Percentiles rank a stretch among this genome's conserved stretches.
These are phyloP conservation scores for Kuraishia piskuri DNA, from an alignment of 805 yeast genomes.

Conservation along the genomic window DNA sequence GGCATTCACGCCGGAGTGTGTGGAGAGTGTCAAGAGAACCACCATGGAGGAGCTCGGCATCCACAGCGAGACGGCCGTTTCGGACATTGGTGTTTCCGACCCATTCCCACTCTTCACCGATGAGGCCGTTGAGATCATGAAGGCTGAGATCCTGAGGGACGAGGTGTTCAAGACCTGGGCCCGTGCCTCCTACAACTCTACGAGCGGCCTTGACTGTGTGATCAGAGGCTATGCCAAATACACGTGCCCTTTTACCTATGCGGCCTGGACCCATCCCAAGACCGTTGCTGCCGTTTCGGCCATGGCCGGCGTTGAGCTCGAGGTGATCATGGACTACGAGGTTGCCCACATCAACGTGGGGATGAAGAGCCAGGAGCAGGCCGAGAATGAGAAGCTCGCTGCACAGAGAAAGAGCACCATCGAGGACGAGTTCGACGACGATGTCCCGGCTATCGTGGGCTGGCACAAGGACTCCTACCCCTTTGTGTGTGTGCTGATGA, in stretches of 20 bases:
- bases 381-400: conserved; percentile 19
- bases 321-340: conserved; percentile 49
- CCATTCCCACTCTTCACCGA: conserved; percentile 56
- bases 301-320: conserved; percentile 55
- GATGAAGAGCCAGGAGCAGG: conserved; percentile 29
- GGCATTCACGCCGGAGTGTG: conserved; percentile 25
- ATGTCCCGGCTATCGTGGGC: conserved; percentile 47
- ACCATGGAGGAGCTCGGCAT: conserved; percentile 45
- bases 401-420: conserved; percentile 17
- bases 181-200: conserved; percentile 31
- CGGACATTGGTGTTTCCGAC: conserved; percentile 47
- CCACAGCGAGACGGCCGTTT: conserved; percentile 35
- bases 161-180: conserved; percentile 37
- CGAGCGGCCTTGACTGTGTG: conserved; percentile 40
- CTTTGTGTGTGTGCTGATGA: conserved; percentile 56
- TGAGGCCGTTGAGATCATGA: conserved; percentile 52
- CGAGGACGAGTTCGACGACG: conserved; percentile 17
- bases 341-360: conserved; percentile 45
- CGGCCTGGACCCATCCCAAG: conserved; percentile 53
- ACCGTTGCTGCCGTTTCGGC: conserved; percentile 41
- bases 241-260: conserved; percentile 40
- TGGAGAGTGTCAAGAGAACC: conserved; percentile 25
- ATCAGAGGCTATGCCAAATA: conserved; percentile 42
- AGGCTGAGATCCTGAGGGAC: conserved; percentile 40
- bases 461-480: conserved; percentile 64